A percentile compares a stretch with the other conserved stretches of the same genome.
Conservation (phyloP, 1,284 basidiomycete species). For the Puccinia hordei region DNA sequence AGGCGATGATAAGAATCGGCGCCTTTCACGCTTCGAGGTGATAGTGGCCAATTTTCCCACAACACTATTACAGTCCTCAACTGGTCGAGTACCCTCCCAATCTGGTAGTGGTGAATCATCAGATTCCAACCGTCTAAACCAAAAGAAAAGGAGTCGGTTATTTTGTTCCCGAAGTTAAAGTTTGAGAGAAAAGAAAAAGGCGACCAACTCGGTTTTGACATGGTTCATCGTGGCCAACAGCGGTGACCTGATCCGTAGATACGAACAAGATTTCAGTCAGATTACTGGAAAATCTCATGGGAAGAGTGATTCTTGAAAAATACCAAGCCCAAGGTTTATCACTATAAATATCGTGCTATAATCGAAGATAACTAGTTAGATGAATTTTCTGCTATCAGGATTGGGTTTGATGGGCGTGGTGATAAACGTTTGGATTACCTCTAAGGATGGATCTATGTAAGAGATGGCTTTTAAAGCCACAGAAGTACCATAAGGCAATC, state of each 20-base stretch:
- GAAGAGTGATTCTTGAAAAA: neutral
- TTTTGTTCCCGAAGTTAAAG: neutral
- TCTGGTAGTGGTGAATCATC: conserved; percentile 40
- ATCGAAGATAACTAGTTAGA: neutral
- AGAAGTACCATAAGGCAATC: conserved; percentile 45
- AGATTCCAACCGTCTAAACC: conserved; percentile 29
- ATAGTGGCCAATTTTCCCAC: conserved; percentile 3
- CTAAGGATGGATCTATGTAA: conserved; percentile 41
- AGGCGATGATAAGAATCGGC: conserved; percentile 28
- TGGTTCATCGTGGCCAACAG: conserved; percentile 50
- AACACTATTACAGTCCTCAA: conserved; percentile 39
- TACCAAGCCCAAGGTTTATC: conserved; percentile 51
- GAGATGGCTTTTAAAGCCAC: conserved; percentile 46
- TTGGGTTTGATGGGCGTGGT: neutral
- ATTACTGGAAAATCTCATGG: neutral
- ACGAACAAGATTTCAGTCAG: neutral
- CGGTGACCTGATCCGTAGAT: conserved; percentile 35
- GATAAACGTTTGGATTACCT: conserved; percentile 1
- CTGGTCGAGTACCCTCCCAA: conserved; percentile 31
- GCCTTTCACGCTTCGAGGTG: conserved; percentile 26
- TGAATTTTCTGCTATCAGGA: neutral
- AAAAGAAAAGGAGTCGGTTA: neutral
- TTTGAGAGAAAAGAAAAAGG: neutral
- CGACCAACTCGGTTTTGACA: conserved; percentile 27
- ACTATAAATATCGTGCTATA: conserved; percentile 41